Evolutionary conservation across 495 filamentous ascomycete species (phyloP).

Genomic region (Acidomyces sp.): DNA sequence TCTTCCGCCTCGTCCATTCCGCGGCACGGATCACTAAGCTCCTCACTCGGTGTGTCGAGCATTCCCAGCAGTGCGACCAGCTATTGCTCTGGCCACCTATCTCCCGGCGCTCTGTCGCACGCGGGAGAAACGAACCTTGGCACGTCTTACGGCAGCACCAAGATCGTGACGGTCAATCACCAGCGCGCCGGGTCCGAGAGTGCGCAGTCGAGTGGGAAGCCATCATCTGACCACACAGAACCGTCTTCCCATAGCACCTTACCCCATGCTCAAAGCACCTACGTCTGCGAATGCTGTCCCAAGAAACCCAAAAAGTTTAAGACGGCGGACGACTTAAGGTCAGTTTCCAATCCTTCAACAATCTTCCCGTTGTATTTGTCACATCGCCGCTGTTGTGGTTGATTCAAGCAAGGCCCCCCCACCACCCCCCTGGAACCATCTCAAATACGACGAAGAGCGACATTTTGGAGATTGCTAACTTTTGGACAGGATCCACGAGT

Average conservation of each 20-base stretch:
- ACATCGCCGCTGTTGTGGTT: too few species aligned
- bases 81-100: conserved; percentile 55
- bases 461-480: conserved; percentile 2
- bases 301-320: conserved; percentile 99
- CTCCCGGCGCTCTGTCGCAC: conserved; percentile 61
- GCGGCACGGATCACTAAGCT: conserved; percentile 64
- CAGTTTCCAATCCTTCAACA: conserved; percentile 28
- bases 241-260: conserved; percentile 25
- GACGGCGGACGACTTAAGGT: conserved; percentile 72
- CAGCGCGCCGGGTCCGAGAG: conserved; percentile 27
- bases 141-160: conserved; percentile 47
- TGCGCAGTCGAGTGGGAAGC: conserved; percentile 30
- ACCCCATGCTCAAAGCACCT: conserved; percentile 38
- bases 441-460: too few species aligned
- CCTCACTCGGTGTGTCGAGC: conserved; percentile 45
- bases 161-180: conserved; percentile 33
- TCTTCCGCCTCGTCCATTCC: conserved; percentile 59
- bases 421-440: too few species aligned
- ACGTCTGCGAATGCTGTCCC: conserved; percentile 92
- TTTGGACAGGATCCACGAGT: conserved; percentile 53
- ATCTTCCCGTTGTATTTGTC: not conserved
- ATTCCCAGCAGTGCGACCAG: conserved; percentile 63
- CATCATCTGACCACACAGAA: conserved; percentile 29
- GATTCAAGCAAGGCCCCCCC: too few species aligned
- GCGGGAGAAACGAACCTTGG: conserved; percentile 37